Percentiles rank a stretch among this genome's conserved stretches.
Conservation (phyloP, 192 early-diverging fungal species). For the Gamsiella multidivaricata region DNA sequence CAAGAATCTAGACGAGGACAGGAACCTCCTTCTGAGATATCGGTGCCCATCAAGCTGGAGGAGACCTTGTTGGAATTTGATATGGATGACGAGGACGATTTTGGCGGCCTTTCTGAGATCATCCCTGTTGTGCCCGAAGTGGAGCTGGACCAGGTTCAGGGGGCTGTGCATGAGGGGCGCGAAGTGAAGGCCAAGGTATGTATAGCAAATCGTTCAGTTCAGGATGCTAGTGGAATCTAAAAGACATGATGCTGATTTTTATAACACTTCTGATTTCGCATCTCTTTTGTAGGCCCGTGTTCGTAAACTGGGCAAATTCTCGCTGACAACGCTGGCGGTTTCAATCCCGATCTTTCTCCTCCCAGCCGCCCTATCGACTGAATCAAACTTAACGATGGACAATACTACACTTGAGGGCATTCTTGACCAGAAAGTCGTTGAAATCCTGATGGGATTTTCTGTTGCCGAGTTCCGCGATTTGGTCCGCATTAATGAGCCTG, state of each 20-base stretch:
- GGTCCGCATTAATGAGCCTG: slow-evolving; percentile 18
- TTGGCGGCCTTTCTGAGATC: slow-evolving; percentile 15
- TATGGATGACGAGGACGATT: slow-evolving; percentile 42
- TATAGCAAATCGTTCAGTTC: not conserved
- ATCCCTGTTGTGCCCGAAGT: slow-evolving; percentile 9
- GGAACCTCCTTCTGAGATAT: not conserved
- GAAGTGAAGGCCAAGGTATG: slow-evolving; percentile 38
- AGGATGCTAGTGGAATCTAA: no score
- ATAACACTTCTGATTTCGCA: no score
- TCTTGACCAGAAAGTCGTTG: slow-evolving; percentile 33
- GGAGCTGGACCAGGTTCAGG: slow-evolving; percentile 15
- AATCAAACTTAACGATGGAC: no score
- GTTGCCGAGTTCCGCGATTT: slow-evolving; percentile 25
- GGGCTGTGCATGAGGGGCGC: not conserved
- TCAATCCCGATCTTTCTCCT: slow-evolving; percentile 36
- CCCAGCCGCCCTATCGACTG: not conserved
- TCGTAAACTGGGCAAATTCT: slow-evolving; percentile 42
- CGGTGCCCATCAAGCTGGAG: slow-evolving; percentile 20
- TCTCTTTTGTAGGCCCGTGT: slow-evolving; percentile 20
- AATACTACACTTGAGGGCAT: slow-evolving; percentile 13
- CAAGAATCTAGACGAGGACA: not conserved
- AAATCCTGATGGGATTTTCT: slow-evolving; percentile 7
- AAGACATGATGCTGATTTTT: no score
- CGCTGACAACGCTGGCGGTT: slow-evolving; percentile 32
- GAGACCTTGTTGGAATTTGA: slow-evolving; percentile 47